These are phyloP conservation scores for Geranium brycei DNA, from an alignment of 345 rosid genomes.

Conservation along the genomic window DNA sequence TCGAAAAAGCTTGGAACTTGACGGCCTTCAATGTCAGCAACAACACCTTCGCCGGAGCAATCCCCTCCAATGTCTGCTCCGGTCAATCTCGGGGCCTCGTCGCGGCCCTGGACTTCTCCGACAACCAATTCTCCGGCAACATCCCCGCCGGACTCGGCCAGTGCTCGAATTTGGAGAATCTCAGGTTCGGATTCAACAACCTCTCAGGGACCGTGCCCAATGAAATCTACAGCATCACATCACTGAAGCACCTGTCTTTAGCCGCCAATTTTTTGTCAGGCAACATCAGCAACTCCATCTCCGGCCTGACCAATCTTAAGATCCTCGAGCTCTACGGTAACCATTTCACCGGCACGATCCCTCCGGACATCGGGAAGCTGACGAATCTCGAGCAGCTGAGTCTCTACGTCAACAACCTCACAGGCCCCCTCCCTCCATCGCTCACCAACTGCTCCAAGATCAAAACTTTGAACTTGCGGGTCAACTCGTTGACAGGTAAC, in stretches of 20 bases:
- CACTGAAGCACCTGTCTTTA: conserved; percentile 38
- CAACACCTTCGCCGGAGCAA: conserved; percentile 50
- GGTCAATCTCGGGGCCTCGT: conserved; percentile 19
- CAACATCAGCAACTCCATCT: conserved; percentile 29
- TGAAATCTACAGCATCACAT: conserved; percentile 37
- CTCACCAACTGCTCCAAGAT: conserved; percentile 49
- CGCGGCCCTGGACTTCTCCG: conserved; percentile 48
- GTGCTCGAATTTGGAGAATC: conserved; percentile 35
- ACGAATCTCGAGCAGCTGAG: conserved; percentile 36
- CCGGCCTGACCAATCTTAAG: conserved; percentile 34
- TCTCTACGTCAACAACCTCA: conserved; percentile 63
- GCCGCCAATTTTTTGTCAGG: conserved; percentile 54
- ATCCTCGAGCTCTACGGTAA: conserved; percentile 63
- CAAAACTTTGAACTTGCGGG: conserved; percentile 45
- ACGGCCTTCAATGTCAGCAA: conserved; percentile 58
- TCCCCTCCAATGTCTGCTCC: conserved; percentile 53
- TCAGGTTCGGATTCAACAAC: conserved; percentile 64
- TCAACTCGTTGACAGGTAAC: conserved; percentile 46
- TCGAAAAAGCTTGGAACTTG: conserved; percentile 39
- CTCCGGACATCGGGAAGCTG: conserved; percentile 44
- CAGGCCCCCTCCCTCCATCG: conserved; percentile 54
- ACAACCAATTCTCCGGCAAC: conserved; percentile 36
- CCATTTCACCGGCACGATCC: conserved; percentile 44
- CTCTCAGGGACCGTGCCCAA: conserved; percentile 53
- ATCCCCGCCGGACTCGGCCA: conserved; percentile 47